phyloP scores from a whole-genome alignment of 75 land plant genomes.

The Selaginella moellendorffii region DNA sequence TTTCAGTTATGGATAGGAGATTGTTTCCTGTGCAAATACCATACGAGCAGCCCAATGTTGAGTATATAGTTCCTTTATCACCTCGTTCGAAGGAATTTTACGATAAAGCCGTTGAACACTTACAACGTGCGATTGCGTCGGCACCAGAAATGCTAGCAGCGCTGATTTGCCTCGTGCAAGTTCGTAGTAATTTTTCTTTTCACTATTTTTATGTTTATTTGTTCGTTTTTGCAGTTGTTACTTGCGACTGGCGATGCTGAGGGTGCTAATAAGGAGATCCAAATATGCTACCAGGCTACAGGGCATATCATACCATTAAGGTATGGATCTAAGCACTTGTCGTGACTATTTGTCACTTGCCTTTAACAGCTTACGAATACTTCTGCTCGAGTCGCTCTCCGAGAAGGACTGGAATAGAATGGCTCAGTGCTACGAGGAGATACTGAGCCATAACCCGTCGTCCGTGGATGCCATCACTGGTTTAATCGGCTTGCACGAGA shows the following conservation, averaged over 20 bases:
- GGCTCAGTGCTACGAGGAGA: not conserved
- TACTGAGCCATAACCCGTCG: not conserved
- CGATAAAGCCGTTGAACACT: not conserved
- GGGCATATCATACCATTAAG: not conserved
- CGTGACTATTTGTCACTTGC: too few species aligned
- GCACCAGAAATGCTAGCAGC: too few species aligned
- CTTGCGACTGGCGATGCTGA: not conserved
- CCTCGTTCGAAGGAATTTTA: not conserved
- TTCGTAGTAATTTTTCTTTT: not conserved
- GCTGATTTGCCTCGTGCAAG: not conserved
- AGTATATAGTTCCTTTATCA: not conserved
- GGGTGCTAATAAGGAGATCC: not conserved
- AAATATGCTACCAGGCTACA: not conserved
- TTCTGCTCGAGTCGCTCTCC: not conserved
- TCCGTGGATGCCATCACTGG: not conserved
- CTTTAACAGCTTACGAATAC: not conserved
- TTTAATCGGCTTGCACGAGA: not conserved
- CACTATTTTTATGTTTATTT: not conserved
- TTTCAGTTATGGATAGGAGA: not conserved
- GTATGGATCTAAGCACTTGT: not conserved
- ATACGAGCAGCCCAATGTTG: too few species aligned
- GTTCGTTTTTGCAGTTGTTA: not conserved
- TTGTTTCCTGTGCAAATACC: not conserved
- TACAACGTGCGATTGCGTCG: not conserved
- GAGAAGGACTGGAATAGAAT: not conserved